A percentile compares a stretch with the other conserved stretches of the same genome.
These are phyloP conservation scores for Penicillium salamii DNA, from an alignment of 495 filamentous ascomycete genomes.

Conservation along the genomic window DNA sequence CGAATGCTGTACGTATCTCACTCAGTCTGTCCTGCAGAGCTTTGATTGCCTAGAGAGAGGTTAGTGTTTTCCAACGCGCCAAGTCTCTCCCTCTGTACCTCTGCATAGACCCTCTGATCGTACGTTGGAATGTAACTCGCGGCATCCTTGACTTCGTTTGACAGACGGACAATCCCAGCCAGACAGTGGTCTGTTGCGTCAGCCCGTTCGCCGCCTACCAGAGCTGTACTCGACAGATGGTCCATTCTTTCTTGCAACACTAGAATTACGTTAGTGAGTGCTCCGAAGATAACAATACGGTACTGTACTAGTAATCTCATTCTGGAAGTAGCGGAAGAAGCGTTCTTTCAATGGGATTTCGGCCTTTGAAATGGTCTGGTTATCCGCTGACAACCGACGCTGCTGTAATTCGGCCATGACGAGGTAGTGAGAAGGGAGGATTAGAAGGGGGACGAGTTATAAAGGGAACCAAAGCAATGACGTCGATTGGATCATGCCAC, in stretches of 20 bases:
- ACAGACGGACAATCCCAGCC: conserved; percentile 62
- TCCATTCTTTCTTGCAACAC: conserved; percentile 63
- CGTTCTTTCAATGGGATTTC: conserved; percentile 60
- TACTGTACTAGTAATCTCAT: conserved; percentile 61
- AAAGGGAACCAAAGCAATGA: conserved; percentile 22
- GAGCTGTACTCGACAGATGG: conserved; percentile 46
- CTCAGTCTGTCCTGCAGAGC: conserved; percentile 63
- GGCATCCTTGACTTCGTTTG: conserved; percentile 66
- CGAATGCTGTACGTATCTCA: conserved; percentile 52
- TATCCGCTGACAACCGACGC: conserved; percentile 40
- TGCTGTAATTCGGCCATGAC: conserved; percentile 34
- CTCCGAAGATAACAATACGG: not conserved
- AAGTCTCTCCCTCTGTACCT: conserved; percentile 42
- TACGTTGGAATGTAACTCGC: conserved; percentile 69
- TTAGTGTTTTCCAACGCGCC: not conserved
- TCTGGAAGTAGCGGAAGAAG: conserved; percentile 78
- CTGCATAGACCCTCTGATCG: conserved; percentile 71
- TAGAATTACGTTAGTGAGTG: conserved; percentile 18
- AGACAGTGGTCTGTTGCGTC: conserved; percentile 68
- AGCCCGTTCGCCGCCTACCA: conserved; percentile 55
- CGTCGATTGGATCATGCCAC: conserved; percentile 27
- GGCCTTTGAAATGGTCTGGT: conserved; percentile 38
- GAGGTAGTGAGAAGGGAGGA: not conserved
- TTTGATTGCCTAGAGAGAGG: conserved; percentile 57
- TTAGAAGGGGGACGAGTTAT: not conserved